Evolutionary conservation across 225 moss, liverwort and hornwort genomes (phyloP), one percentile per base, ranked within the genome.

Genomic region (Antitrichia curtipendula): DNA sequence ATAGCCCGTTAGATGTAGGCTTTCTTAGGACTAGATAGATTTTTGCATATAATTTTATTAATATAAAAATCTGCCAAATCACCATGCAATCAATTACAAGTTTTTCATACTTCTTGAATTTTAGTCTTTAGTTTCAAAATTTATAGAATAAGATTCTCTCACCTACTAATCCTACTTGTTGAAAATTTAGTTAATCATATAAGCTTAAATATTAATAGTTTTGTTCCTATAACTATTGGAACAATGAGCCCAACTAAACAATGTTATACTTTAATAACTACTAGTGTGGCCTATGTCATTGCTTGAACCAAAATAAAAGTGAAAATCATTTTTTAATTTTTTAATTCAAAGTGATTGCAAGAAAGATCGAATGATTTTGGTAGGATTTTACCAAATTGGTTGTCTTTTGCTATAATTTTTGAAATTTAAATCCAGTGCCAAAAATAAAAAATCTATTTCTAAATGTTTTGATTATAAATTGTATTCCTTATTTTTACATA

Each of bases 1-100:
- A 12, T 21, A 19, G 12, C 1, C 0, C 1, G 0, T 7, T 31
- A 7, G 2, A 18, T 73, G 10, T 2, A 73, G 0, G 1, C 2
- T 74, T 1, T 49, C 2, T 20, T 20, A 4, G 7, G n/a, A n/a
- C n/a, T n/a, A 0, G 3, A 32, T 74, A 32, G 20, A 12, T 12
- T 49, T 8, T 49, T 49, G 1, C 0, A 50, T 1, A 32, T 31
- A 7, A 31, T 18, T 75, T 25, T 32, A 32, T 34, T 5, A 5
- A 50, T 75, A 3, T 50, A 6, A 47, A n/a, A 6, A 50, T 7
- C 2, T 21, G 8, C 8, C 21, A 50, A 32, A 75, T 50, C 13
- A 34, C 13, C 3, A 50, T 50, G 7, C 21, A 50, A 21, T 1
- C 13, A 50, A 49, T 0, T 32, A 0, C 2, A 20, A 34, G 1